These are phyloP conservation scores for Mycena citricolor DNA, from an alignment of 1,284 basidiomycete species.

Conservation along the genomic window DNA sequence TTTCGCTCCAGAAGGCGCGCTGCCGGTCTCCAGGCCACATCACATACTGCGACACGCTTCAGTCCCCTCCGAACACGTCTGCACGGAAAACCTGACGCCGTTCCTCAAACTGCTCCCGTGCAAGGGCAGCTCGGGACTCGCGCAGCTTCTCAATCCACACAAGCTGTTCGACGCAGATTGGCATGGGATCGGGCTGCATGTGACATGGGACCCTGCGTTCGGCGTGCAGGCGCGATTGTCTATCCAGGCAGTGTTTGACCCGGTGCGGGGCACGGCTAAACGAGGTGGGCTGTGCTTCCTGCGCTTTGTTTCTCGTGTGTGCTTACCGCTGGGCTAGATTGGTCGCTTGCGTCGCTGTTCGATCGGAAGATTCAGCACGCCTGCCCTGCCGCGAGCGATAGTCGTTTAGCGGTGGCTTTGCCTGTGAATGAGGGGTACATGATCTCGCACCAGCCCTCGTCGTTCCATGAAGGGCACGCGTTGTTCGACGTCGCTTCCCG, in stretches of 20 bases:
- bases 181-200: slow-evolving; percentile 84
- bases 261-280: slow-evolving; percentile 56
- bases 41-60: slow-evolving; percentile 68
- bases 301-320: background rate
- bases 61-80: slow-evolving; percentile 82
- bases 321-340: slow-evolving; percentile 49
- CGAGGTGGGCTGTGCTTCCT: slow-evolving; percentile 59
- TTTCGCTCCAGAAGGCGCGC: slow-evolving; percentile 57
- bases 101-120: slow-evolving; percentile 95
- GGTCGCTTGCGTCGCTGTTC: slow-evolving; percentile 78
- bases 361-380: slow-evolving; percentile 60
- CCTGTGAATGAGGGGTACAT: slow-evolving; percentile 43
- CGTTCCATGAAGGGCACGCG: slow-evolving; percentile 34
- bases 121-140: slow-evolving; percentile 89
- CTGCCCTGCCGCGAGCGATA: slow-evolving; percentile 60
- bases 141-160: slow-evolving; percentile 83
- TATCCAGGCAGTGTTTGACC: slow-evolving; percentile 84
- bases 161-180: slow-evolving; percentile 84
- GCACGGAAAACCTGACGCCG: slow-evolving; percentile 96
- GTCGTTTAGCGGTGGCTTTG: slow-evolving; percentile 49
- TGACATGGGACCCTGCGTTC: slow-evolving; percentile 51
- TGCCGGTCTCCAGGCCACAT: slow-evolving; percentile 43
- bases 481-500: slow-evolving; percentile 50
- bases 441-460: slow-evolving; percentile 51
- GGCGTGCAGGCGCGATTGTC: slow-evolving; percentile 70